Conservation (phyloP, 169 alveolate species). For the Eimeria acervulina region DNA sequence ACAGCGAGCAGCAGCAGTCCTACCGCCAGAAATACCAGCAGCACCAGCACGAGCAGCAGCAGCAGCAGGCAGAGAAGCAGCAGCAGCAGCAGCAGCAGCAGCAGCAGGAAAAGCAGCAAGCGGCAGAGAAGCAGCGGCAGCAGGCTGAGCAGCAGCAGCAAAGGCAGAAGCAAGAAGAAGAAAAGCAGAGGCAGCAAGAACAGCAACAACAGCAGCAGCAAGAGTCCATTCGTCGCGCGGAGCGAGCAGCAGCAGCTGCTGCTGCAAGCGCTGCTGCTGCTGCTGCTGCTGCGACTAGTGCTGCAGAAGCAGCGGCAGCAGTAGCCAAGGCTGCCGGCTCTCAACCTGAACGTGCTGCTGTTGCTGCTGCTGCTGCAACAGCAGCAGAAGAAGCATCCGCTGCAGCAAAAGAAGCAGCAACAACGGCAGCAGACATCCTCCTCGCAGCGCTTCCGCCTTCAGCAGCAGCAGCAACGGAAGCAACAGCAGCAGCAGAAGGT, state of each 20-base stretch:
- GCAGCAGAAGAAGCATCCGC: background rate
- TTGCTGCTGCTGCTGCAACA: slow-evolving; percentile 5
- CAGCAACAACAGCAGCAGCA: slow-evolving; percentile 15
- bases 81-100: slow-evolving; percentile 45
- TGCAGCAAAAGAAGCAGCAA: background rate
- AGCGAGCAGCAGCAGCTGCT: slow-evolving; percentile 61
- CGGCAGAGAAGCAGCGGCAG: background rate
- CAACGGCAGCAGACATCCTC: slow-evolving; percentile 17
- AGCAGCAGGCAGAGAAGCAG: slow-evolving; percentile 37
- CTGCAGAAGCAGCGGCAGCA: slow-evolving; percentile 11
- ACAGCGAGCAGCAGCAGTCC: background rate
- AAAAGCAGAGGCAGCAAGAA: background rate
- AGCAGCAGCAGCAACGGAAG: background rate
- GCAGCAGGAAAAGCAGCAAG: background rate
- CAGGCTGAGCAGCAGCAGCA: background rate
- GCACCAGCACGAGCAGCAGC: background rate
- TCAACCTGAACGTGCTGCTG: background rate
- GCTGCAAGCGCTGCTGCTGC: slow-evolving; percentile 60
- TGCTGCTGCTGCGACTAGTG: slow-evolving; percentile 47
- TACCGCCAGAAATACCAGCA: background rate
- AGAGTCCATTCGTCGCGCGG: background rate
- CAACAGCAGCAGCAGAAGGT: too few species aligned
- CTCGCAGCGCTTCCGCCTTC: background rate
- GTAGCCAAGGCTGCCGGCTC: background rate
- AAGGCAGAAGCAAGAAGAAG: background rate